Base-by-base conservation (phyloP, 305 asterid species). In the Rubia peregrina region DNA sequence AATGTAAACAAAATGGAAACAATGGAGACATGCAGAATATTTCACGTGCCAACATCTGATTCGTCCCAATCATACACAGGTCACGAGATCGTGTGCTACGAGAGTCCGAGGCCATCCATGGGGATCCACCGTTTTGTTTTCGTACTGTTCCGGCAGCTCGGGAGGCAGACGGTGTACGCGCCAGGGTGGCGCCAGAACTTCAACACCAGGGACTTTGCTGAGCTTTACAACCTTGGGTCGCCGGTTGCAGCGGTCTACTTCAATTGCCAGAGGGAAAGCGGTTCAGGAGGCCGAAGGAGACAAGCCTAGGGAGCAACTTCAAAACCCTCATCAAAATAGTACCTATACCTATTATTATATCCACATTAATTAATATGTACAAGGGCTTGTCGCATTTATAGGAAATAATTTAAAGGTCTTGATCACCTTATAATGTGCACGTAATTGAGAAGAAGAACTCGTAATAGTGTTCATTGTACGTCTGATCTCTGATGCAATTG, bases 141-240 rank as follows among this genome's bases (percentile, higher is more conserved):
- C 67, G 82, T 79, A 69, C 46, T 88, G 4, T 88, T 85, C 78
- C 89, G 83, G 3, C 95, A 88, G 65, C 55, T 85, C 24, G 90
- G 90, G 0, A 72, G 89, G n/a, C 90, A 88, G 68, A 86, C 92
- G 1, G 92, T 88, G 73, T 86, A 85, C 3, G 85, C 95, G 0
- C 95, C 95, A 0, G 92, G 88, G 4, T 88, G 92, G 95, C 92
- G 95, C 65, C 95, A 88, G 74, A 88, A 88, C 57, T 88, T 88
- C 82, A 88, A 80, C 85, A 85, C 87, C 0, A 80, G 86, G 62
- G 92, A 88, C 62, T 88, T 88, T 61, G 88, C 92, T 0, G 95
- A 88, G 79, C 86, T 88, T 55, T 88, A 88, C 82, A 86, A 88
- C 65, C 95, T 88, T 0, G 95, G 92, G 1, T 80, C 78, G 8